Evolutionary conservation across 345 rosid species (phyloP).

Genomic region (Psidium guajava): DNA sequence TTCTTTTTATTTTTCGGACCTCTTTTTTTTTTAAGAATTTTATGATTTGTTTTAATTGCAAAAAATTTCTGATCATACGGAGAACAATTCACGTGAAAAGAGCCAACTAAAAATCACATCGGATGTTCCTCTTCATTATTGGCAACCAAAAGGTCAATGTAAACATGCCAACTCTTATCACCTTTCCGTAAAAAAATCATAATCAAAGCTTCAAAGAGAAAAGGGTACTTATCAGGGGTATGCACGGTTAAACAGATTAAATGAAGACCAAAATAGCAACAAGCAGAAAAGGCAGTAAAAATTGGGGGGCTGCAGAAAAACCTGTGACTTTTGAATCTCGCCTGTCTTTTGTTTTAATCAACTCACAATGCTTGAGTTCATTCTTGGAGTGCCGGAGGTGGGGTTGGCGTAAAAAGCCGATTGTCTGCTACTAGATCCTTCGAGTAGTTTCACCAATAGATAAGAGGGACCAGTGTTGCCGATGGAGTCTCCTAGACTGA

Average conservation of each 20-base stretch:
- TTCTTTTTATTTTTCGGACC: no score
- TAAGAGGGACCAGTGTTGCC: constrained; percentile 43
- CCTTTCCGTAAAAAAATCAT: constrained; percentile 7
- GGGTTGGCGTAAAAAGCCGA: constrained; percentile 94
- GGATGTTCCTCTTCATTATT: neutral
- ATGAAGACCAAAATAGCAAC: constrained; percentile 53
- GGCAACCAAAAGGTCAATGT: neutral
- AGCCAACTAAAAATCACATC: neutral
- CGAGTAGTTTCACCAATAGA: constrained; percentile 59
- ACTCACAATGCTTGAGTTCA: constrained; percentile 21
- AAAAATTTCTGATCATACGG: neutral
- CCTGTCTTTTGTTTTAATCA: neutral
- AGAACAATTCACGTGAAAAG: neutral
- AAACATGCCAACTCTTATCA: neutral
- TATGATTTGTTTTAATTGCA: no score
- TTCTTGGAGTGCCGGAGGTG: constrained; percentile 35
- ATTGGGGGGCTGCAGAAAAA: constrained; percentile 5
- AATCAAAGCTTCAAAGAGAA: constrained; percentile 35
- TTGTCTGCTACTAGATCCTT: constrained; percentile 56
- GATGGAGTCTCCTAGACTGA: constrained; percentile 65
- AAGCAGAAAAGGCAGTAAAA: constrained; percentile 17
- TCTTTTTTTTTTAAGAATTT: no score
- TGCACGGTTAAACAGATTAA: constrained; percentile 34
- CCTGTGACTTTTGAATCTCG: neutral
- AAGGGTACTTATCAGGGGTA: constrained; percentile 34